Evolutionary conservation across 2,329 filamentous ascomycete genomes (phyloP).

Genomic region (Diaporthe aspalathi): DNA sequence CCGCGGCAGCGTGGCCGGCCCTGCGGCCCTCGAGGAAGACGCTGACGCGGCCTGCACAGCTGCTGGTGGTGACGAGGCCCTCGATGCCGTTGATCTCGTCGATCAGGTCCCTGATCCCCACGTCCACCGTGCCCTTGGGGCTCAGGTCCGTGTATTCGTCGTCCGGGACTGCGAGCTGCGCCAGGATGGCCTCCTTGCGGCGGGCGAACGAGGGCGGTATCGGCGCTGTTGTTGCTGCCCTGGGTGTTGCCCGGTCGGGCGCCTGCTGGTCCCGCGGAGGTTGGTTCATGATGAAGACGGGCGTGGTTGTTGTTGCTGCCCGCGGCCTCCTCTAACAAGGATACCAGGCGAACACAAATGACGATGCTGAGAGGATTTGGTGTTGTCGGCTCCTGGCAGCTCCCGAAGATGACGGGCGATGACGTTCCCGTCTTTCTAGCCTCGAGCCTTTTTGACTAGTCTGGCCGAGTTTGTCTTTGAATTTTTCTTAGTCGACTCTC

Average conservation of each 20-base stretch:
- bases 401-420: background rate
- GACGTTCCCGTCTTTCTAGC: background rate
- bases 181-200: slow-evolving; percentile 80
- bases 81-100: slow-evolving; percentile 78
- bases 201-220: slow-evolving; percentile 57
- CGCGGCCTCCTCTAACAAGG: slow-evolving; percentile 4
- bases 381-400: background rate
- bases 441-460: background rate
- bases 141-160: slow-evolving; percentile 83
- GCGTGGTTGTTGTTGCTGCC: background rate
- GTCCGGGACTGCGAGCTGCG: slow-evolving; percentile 74
- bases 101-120: slow-evolving; percentile 80
- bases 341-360: background rate
- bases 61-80: slow-evolving; percentile 90
- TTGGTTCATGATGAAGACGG: slow-evolving; percentile 6
- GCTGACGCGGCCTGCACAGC: slow-evolving; percentile 87
- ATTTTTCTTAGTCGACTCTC: background rate
- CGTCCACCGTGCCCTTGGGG: slow-evolving; percentile 89
- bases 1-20: slow-evolving; percentile 40
- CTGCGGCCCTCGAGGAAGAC: slow-evolving; percentile 87
- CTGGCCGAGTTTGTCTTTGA: background rate
- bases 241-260: too few species aligned
- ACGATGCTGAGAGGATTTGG: background rate
- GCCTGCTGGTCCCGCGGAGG: background rate
- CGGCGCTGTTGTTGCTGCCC: background rate